phyloP scores from a whole-genome alignment of 169 alveolate species.

The Besnoitia besnoiti region DNA sequence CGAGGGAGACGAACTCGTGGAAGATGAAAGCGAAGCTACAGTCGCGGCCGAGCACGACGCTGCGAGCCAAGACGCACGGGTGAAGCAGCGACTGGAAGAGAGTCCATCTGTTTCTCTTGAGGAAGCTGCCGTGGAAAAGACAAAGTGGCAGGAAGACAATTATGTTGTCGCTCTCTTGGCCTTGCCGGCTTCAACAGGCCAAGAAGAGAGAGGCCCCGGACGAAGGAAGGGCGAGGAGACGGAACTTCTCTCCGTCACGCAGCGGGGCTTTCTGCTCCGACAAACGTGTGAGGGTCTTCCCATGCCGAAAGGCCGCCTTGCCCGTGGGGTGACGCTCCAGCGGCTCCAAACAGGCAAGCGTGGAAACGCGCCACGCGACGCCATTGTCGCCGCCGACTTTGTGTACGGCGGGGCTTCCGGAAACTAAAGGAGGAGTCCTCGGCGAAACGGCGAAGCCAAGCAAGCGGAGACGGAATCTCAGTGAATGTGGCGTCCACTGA shows the following conservation, averaged over 20 bases:
- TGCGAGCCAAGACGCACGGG: too few species aligned
- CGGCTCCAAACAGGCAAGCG: not conserved
- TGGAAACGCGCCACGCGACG: not conserved
- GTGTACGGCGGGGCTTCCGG: not conserved
- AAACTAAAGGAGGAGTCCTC: not conserved
- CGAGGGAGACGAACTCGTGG: too few species aligned
- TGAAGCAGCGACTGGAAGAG: too few species aligned
- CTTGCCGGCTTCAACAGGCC: not conserved
- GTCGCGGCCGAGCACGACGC: too few species aligned
- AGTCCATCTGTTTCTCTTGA: not conserved
- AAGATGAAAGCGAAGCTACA: too few species aligned
- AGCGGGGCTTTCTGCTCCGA: slow-evolving; percentile 3
- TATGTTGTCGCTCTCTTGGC: not conserved
- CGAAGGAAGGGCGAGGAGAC: not conserved
- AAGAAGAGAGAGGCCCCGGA: too few species aligned
- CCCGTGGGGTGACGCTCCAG: not conserved
- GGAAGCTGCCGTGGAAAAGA: not conserved
- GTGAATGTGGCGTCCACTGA: too few species aligned
- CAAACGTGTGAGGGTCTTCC: not conserved
- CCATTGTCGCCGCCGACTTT: slow-evolving; percentile 3
- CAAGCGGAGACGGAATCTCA: too few species aligned
- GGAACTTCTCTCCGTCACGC: not conserved
- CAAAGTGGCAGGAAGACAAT: not conserved
- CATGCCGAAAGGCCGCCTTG: not conserved
- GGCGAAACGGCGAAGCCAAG: not conserved